Base-by-base conservation (phyloP, 192 early-diverging fungal species). In the Thamnidium elegans region DNA sequence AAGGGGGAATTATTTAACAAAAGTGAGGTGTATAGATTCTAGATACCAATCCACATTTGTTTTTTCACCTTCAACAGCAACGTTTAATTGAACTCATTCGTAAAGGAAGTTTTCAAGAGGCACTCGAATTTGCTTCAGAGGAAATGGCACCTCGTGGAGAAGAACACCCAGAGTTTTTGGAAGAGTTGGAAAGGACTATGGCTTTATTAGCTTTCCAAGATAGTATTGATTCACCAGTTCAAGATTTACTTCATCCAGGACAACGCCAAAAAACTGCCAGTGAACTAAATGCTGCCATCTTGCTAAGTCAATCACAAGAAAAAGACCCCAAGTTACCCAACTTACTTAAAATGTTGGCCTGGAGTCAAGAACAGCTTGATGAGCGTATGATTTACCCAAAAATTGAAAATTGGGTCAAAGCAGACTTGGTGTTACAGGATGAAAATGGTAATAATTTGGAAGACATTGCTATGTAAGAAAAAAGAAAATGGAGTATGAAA, bases 91-190 rank as follows among this genome's bases (percentile, higher is more conserved):
- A 99, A 68, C 82, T 90, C 20, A 99, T 99, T 65, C 84, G 95
- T 6, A 70, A 81, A 50, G 94, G 94, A 5, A 71, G 84, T 48
- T 81, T 93, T 19, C 75, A 74, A 36, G 93, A 92, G 52, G 97
- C 96, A 0, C 77, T 99, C 17, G 88, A 90, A 68, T 99, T 98
- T 84, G 97, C 97, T 6, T 92, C 93, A 67, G 96, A 97, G 44
- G 96, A 98, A 73, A 79, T 99, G 74, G 96, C 96, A 13, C 93
- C 96, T n/a, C 86, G 92, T 30, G 97, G 96, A 4, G 96, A 98
- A 76, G 94, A 98, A 69, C 92, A 95, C 78, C 94, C 96, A 7
- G 97, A 98, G 74, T 91, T 99, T 78, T 69, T 99, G 43, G 81
- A 89, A 26, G 97, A 99, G 69, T 76, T 99, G 44, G 97, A 99